Conservation (phyloP, 257 asterid genomes). For the Cynanchum wilfordii region DNA sequence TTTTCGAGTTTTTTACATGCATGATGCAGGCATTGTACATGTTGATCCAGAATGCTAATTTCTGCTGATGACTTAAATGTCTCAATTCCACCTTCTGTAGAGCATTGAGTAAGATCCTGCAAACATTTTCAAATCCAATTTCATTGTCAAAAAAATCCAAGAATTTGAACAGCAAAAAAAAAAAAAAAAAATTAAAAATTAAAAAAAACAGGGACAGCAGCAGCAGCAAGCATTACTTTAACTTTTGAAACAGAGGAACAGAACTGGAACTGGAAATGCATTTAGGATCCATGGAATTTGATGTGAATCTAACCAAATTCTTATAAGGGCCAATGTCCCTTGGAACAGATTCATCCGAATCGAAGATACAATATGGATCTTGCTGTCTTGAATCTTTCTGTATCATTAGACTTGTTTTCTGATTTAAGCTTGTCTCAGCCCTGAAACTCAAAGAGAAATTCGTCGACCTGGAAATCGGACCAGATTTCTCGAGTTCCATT, state of each 20-base stretch:
- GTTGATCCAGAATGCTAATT: conserved; percentile 54
- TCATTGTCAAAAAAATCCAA: no score
- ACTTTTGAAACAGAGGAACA: conserved; percentile 55
- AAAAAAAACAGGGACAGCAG: background rate
- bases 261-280: conserved; percentile 60
- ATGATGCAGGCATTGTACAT: conserved; percentile 49
- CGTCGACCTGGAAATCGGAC: conserved; percentile 55
- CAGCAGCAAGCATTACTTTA: conserved; percentile 39
- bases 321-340: conserved; percentile 85
- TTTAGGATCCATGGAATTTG: conserved; percentile 65
- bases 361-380: conserved; percentile 84
- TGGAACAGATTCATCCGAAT: conserved; percentile 55
- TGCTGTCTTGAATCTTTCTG: conserved; percentile 79
- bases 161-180: no score
- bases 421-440: conserved; percentile 44
- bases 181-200: no score
- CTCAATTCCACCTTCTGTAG: conserved; percentile 62
- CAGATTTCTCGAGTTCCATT: conserved; percentile 77
- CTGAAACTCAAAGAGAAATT: conserved; percentile 72
- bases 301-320: conserved; percentile 63
- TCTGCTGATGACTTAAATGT: conserved; percentile 32
- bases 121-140: background rate
- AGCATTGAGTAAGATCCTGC: conserved; percentile 56
- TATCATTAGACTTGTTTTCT: conserved; percentile 29
- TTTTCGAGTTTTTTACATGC: conserved; percentile 30